Evolutionary conservation across 164 flowering plant species (phyloP).

Genomic region (Berberis thunbergii): DNA sequence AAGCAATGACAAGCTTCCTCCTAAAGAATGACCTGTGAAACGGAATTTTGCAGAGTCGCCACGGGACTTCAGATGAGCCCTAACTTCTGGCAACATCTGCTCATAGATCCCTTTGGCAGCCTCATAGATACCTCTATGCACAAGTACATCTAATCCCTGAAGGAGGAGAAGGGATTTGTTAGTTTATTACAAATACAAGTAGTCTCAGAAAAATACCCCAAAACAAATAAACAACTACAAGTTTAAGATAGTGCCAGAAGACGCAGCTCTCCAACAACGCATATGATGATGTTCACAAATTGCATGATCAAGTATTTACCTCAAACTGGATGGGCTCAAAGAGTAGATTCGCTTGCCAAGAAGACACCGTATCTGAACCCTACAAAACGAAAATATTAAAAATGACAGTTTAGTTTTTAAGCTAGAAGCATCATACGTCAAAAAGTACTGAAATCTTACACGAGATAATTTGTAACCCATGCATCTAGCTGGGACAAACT

Average conservation of each 20-base stretch:
- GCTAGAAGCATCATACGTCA: too few species aligned
- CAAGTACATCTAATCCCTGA: conserved; percentile 80
- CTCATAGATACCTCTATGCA: conserved; percentile 95
- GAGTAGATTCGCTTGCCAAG: conserved; percentile 98
- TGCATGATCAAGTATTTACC: conserved; percentile 30
- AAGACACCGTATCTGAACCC: conserved; percentile 93
- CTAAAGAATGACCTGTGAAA: conserved; percentile 96
- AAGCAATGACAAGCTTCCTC: conserved; percentile 83
- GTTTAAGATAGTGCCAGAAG: too few species aligned
- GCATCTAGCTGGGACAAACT: too few species aligned
- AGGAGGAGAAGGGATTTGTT: neutral
- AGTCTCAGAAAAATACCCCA: too few species aligned
- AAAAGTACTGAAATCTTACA: too few species aligned
- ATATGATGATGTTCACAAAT: neutral
- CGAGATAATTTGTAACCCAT: too few species aligned
- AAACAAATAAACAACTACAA: too few species aligned
- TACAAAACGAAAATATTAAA: conserved; percentile 15
- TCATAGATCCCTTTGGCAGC: conserved; percentile 95
- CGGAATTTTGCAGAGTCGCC: conserved; percentile 68
- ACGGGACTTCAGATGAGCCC: conserved; percentile 45
- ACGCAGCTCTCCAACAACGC: too few species aligned
- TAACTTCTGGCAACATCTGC: conserved; percentile 86
- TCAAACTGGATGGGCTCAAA: conserved; percentile 84
- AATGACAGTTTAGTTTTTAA: neutral
- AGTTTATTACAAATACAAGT: too few species aligned